phyloP scores from a whole-genome alignment of 371 early-diverging fungal species.

The Ordospora colligata region DNA sequence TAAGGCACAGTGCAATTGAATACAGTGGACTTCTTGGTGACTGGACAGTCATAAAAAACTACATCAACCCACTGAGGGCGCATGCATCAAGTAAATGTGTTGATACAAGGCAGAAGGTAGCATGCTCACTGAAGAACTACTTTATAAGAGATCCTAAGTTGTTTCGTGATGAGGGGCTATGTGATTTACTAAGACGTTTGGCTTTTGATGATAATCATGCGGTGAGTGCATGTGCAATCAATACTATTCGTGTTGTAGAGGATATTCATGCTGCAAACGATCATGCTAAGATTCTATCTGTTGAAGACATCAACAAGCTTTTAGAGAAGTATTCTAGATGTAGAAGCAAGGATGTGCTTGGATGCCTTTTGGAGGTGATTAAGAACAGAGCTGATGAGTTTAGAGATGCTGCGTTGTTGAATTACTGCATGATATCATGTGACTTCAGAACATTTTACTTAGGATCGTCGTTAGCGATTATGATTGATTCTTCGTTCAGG shows the following conservation, averaged over 20 bases:
- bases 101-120: background rate
- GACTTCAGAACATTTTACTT: constrained; percentile 15
- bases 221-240: constrained; percentile 7
- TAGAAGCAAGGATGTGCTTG: background rate
- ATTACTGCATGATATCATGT: background rate
- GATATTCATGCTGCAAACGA: background rate
- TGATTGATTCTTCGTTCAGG: background rate
- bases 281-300: background rate
- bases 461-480: background rate
- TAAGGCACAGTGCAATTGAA: constrained; percentile 16
- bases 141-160: constrained; percentile 5
- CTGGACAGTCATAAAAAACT: constrained; percentile 33
- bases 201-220: background rate
- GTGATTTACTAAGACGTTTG: background rate
- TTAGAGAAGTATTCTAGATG: background rate
- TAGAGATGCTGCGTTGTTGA: background rate
- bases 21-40: constrained; percentile 12
- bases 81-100: background rate
- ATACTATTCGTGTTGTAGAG: constrained; percentile 8
- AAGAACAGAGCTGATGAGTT: background rate
- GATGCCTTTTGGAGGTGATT: constrained; percentile 6
- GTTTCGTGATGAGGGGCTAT: constrained; percentile 13
- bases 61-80: constrained; percentile 5
- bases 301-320: background rate
- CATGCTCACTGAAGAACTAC: background rate